Evolutionary conservation across 2,329 filamentous ascomycete genomes (phyloP).

Genomic region (Rhinocladiella similis): DNA sequence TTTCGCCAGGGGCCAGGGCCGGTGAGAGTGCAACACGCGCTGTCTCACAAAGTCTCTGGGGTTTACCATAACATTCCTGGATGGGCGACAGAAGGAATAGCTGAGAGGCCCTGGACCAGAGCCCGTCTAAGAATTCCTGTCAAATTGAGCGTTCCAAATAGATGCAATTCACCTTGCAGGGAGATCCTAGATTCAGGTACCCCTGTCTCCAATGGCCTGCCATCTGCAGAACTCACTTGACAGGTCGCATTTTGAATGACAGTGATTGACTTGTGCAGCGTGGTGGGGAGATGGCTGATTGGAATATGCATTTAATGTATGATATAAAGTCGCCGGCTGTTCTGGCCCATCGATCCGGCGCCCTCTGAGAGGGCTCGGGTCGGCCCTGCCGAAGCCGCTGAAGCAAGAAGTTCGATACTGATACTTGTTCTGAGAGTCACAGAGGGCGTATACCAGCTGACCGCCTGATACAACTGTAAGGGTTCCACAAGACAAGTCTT

Average conservation of each 20-base stretch:
- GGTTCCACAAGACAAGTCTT: background rate
- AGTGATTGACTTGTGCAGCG: too few species aligned
- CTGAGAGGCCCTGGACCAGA: background rate
- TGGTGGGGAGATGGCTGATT: too few species aligned
- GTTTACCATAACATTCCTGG: background rate
- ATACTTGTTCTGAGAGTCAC: background rate
- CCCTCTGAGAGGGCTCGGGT: too few species aligned
- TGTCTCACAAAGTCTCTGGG: background rate
- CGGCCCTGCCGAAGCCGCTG: background rate
- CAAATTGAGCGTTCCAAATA: background rate
- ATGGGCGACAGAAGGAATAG: background rate
- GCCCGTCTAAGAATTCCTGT: background rate
- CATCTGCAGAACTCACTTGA: background rate
- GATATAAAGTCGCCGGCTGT: too few species aligned
- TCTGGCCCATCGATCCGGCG: too few species aligned
- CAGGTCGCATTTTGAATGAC: background rate
- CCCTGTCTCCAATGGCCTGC: background rate
- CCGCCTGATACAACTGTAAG: background rate
- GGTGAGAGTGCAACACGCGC: constrained; percentile 1
- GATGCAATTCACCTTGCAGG: background rate
- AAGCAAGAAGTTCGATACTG: background rate
- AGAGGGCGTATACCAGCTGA: background rate
- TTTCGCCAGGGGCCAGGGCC: background rate
- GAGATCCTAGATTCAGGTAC: background rate
- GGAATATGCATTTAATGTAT: too few species aligned